Conservation (phyloP, 1,284 basidiomycete species). For the Amanita bisporigera region DNA sequence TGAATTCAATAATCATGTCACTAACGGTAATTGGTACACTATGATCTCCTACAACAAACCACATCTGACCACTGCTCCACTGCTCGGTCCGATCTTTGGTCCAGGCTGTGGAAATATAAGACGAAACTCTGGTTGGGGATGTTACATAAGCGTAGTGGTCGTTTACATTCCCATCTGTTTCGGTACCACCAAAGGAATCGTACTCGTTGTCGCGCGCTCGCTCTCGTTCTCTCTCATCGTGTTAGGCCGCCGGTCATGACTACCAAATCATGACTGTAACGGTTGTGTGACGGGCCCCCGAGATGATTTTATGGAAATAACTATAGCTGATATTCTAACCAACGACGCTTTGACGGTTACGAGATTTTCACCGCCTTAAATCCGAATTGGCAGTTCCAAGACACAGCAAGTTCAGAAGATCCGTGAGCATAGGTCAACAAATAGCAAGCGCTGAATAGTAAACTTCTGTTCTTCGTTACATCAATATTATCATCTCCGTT, state of each 20-base stretch:
- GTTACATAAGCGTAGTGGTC: no score
- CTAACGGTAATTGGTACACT: no score
- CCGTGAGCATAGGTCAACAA: background rate
- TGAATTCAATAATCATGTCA: no score
- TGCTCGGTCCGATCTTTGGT: no score
- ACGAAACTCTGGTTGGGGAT: no score
- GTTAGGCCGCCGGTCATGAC: background rate
- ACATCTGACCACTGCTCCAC: no score
- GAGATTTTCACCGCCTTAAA: background rate
- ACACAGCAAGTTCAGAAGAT: background rate
- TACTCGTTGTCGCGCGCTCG: no score
- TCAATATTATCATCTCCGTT: background rate
- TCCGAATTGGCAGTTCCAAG: background rate
- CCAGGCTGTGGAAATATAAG: no score
- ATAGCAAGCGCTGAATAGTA: background rate
- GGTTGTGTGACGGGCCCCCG: background rate
- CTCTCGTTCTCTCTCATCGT: no score
- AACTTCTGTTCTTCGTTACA: background rate
- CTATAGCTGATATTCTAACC: background rate
- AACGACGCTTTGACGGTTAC: background rate
- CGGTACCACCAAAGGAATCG: no score
- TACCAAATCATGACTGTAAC: background rate
- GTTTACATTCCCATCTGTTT: no score
- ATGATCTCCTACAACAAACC: no score
- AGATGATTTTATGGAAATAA: background rate